A percentile compares a stretch with the other conserved stretches of the same genome.
Evolutionary conservation across 2,329 filamentous ascomycete species (phyloP).

Genomic region (Ascochyta pisi): DNA sequence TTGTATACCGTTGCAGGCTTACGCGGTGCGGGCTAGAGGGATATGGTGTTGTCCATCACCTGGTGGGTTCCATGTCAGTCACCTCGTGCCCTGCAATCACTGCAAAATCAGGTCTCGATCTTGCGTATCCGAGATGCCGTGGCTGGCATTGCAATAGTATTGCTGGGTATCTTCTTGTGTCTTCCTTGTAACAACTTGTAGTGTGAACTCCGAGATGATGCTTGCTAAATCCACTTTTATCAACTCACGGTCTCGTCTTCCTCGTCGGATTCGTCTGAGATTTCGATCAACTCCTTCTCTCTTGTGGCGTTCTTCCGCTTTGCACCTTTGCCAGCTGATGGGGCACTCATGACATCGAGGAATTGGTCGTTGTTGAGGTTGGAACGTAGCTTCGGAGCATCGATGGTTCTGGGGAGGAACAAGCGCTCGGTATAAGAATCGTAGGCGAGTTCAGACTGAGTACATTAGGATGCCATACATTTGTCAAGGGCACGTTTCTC

Average conservation of each 20-base stretch:
- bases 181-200: neutral
- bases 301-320: conserved; percentile 48
- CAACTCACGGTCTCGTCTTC: conserved; percentile 20
- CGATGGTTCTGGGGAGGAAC: conserved; percentile 58
- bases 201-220: conserved; percentile 10
- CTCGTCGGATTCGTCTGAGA: conserved; percentile 43
- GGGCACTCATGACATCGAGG: conserved; percentile 68
- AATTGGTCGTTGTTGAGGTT: conserved; percentile 65
- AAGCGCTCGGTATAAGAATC: conserved; percentile 76
- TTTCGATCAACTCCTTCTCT: conserved; percentile 36
- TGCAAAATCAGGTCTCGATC: neutral
- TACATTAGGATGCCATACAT: conserved; percentile 6
- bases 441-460: conserved; percentile 72
- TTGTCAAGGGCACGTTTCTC: conserved; percentile 1
- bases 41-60: neutral
- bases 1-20: neutral
- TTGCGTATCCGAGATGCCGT: neutral
- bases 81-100: neutral
- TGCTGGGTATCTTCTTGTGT: conserved; percentile 23
- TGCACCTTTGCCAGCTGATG: conserved; percentile 48
- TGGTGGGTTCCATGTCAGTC: neutral
- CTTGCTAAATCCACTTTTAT: conserved; percentile 14
- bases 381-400: conserved; percentile 59
- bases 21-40: neutral
- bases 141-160: conserved; percentile 6